A percentile compares a stretch with the other conserved stretches of the same genome.
phyloP scores from a whole-genome alignment of 352 stramenopile species.

The Thalassiosira exigua region DNA sequence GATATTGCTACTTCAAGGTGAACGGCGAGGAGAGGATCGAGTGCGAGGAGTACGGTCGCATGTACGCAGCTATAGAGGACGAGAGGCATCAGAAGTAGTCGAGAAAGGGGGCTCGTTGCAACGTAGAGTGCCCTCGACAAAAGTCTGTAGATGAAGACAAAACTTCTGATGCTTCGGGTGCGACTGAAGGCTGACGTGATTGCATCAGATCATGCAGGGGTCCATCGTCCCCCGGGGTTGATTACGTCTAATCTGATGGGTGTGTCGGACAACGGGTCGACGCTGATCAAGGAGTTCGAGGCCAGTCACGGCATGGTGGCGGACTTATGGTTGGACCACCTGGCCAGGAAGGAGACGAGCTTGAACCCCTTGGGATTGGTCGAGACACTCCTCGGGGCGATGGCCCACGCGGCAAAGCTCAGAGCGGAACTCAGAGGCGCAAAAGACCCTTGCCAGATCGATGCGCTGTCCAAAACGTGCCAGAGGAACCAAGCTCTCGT shows the following conservation, averaged over 20 bases:
- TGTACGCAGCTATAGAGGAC: too few species aligned
- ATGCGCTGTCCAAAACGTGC: too few species aligned
- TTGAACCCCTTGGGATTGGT: conserved; percentile 89
- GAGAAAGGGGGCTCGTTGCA: too few species aligned
- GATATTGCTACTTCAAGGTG: too few species aligned
- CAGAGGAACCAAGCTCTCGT: too few species aligned
- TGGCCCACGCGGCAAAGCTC: conserved; percentile 83
- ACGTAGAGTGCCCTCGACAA: too few species aligned
- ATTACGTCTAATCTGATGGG: conserved; percentile 90
- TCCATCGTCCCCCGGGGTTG: conserved; percentile 88
- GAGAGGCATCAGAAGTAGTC: too few species aligned
- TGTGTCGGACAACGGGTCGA: conserved; percentile 81
- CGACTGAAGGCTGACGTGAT: too few species aligned
- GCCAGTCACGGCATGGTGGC: conserved; percentile 89
- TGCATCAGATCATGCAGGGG: conserved; percentile 88
- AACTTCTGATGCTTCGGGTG: too few species aligned
- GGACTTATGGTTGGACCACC: conserved; percentile 88
- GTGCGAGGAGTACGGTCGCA: too few species aligned
- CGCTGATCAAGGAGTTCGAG: conserved; percentile 90
- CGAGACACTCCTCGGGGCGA: conserved; percentile 87
- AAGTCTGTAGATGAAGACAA: too few species aligned
- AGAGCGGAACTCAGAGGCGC: conserved; percentile 62
- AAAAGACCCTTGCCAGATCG: conserved; percentile 59
- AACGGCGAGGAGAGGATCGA: too few species aligned
- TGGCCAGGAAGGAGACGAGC: conserved; percentile 87